phyloP scores from a whole-genome alignment of 768 basidiomycete species.

The Calocybe indica region DNA sequence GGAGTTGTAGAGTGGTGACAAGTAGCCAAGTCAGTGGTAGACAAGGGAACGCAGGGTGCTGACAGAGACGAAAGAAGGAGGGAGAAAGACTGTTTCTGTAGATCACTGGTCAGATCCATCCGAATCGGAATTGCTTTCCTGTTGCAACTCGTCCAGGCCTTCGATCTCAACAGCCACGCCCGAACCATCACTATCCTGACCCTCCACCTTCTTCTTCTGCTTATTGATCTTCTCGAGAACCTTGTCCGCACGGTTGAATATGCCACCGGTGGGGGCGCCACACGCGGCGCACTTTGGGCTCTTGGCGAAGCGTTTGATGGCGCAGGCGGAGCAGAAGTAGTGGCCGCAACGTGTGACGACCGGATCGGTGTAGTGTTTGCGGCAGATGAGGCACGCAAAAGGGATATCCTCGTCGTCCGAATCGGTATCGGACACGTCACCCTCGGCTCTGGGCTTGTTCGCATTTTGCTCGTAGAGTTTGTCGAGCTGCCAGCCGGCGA shows the following conservation, averaged over 20 bases:
- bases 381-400: constrained; percentile 97
- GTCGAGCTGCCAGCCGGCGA: constrained; percentile 99
- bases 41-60: no score
- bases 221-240: constrained; percentile 83
- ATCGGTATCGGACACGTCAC: constrained; percentile 58
- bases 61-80: no score
- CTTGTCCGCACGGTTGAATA: constrained; percentile 95
- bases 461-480: constrained; percentile 70
- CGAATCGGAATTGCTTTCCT: constrained; percentile 17
- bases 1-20: no score
- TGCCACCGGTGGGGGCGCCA: constrained; percentile 87
- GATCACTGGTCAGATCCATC: constrained; percentile 22
- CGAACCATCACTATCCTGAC: constrained; percentile 30
- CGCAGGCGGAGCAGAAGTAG: constrained; percentile 93
- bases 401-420: constrained; percentile 86
- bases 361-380: constrained; percentile 91
- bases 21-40: no score
- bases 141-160: constrained; percentile 30
- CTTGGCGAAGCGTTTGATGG: constrained; percentile 90
- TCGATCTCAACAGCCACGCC: constrained; percentile 52
- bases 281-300: constrained; percentile 96
- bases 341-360: constrained; percentile 95
- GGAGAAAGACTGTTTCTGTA: not conserved
- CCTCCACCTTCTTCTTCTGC: constrained; percentile 50
- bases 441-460: constrained; percentile 15